Conservation (phyloP, 805 yeast species). For the Myxozyma nipponensis region DNA sequence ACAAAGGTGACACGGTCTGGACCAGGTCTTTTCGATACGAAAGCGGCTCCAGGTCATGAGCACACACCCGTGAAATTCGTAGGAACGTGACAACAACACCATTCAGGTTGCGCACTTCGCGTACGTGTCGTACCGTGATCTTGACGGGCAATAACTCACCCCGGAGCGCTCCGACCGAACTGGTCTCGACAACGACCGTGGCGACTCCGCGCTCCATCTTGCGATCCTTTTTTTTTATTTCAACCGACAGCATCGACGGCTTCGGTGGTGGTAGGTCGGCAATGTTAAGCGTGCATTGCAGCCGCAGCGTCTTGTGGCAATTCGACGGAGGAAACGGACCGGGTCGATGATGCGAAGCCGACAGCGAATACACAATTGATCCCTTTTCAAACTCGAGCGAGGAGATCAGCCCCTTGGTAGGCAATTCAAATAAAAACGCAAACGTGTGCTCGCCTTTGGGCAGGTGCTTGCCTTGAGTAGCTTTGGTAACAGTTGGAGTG, state of each 20-base stretch:
- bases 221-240: slow-evolving; percentile 42
- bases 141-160: slow-evolving; percentile 79
- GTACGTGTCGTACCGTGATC: slow-evolving; percentile 62
- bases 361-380: slow-evolving; percentile 62
- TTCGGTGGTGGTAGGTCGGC: slow-evolving; percentile 60
- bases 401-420: slow-evolving; percentile 65
- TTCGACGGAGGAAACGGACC: slow-evolving; percentile 27
- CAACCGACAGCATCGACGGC: slow-evolving; percentile 61
- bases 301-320: slow-evolving; percentile 56
- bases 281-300: slow-evolving; percentile 74
- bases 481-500: background rate
- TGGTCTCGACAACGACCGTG: slow-evolving; percentile 42
- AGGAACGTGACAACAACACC: slow-evolving; percentile 78
- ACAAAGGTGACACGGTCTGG: slow-evolving; percentile 72
- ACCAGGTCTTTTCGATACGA: slow-evolving; percentile 79
- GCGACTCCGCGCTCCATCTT: slow-evolving; percentile 41
- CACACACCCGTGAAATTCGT: slow-evolving; percentile 68
- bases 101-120: slow-evolving; percentile 60
- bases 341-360: slow-evolving; percentile 40
- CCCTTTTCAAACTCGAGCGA: slow-evolving; percentile 83
- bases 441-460: slow-evolving; percentile 73
- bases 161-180: slow-evolving; percentile 66
- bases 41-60: slow-evolving; percentile 51
- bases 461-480: slow-evolving; percentile 2
- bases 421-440: slow-evolving; percentile 80